These are phyloP conservation scores for Pseudocercospora crystallina DNA, from an alignment of 2,329 filamentous ascomycete species.

Conservation along the genomic window DNA sequence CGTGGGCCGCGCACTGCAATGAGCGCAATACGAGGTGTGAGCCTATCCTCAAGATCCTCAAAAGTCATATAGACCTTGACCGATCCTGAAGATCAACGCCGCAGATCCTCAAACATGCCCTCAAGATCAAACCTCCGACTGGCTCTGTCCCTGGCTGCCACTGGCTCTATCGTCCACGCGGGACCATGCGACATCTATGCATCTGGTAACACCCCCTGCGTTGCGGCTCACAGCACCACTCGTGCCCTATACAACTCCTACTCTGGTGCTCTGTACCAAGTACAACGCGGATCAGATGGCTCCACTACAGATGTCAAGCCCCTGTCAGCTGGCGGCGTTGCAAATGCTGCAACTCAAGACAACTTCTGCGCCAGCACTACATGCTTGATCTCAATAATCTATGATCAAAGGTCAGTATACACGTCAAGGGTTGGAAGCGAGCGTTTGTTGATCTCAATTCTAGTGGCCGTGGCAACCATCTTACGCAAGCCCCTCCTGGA, in stretches of 20 bases:
- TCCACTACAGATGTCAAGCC: slow-evolving; percentile 52
- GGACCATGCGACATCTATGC: slow-evolving; percentile 64
- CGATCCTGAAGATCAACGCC: too few relatives aligned
- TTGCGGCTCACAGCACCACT: slow-evolving; percentile 66
- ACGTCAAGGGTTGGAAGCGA: too few relatives aligned
- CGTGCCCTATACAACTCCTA: slow-evolving; percentile 59
- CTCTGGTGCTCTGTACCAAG: slow-evolving; percentile 58
- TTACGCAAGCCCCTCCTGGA: slow-evolving; percentile 58
- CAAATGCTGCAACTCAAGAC: slow-evolving; percentile 60
- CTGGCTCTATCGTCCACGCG: slow-evolving; percentile 36
- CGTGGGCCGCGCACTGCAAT: too few relatives aligned
- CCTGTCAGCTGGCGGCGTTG: slow-evolving; percentile 59
- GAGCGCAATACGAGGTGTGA: too few relatives aligned
- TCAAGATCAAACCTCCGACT: slow-evolving; percentile 10
- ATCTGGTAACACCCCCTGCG: slow-evolving; percentile 59
- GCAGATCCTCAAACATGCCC: slow-evolving; percentile 15
- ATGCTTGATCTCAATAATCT: slow-evolving; percentile 62
- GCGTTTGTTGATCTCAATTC: too few relatives aligned
- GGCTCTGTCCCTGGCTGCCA: slow-evolving; percentile 17
- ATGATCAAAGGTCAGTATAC: too few relatives aligned
- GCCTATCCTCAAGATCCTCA: too few relatives aligned
- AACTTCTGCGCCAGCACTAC: slow-evolving; percentile 61
- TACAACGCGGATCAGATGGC: slow-evolving; percentile 56
- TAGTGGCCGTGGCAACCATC: slow-evolving; percentile 61
- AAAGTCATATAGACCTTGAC: too few relatives aligned